These are phyloP conservation scores for Ailanthus altissimus DNA, from an alignment of 345 rosid species.

Conservation along the genomic window DNA sequence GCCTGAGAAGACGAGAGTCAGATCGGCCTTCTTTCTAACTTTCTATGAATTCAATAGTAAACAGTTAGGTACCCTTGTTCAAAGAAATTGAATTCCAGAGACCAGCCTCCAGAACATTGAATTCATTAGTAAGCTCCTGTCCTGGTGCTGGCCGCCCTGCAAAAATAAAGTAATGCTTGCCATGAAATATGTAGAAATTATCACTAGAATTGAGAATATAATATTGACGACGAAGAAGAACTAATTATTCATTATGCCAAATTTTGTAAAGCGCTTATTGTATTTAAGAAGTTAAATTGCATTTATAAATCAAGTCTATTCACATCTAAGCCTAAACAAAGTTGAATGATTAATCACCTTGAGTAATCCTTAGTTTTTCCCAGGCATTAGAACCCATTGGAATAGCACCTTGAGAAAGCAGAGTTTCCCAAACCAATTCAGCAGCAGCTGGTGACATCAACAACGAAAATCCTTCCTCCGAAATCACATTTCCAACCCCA, in stretches of 20 bases:
- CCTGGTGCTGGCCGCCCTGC: constrained; percentile 92
- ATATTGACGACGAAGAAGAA: too few species aligned
- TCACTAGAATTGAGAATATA: neutral
- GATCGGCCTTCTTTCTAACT: constrained; percentile 11
- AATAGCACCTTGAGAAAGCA: constrained; percentile 71
- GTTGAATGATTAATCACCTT: constrained; percentile 46
- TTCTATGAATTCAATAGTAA: constrained; percentile 10
- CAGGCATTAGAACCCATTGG: constrained; percentile 93
- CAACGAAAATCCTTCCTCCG: constrained; percentile 76
- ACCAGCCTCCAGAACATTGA: constrained; percentile 83
- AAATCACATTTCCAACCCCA: constrained; percentile 71
- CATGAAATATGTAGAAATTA: neutral
- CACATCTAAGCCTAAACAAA: neutral
- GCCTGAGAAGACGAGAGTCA: constrained; percentile 41
- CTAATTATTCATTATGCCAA: constrained; percentile 3
- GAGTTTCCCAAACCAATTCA: constrained; percentile 66
- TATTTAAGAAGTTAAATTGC: neutral
- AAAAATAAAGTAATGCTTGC: constrained; percentile 22
- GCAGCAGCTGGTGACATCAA: constrained; percentile 77
- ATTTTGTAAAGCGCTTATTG: neutral
- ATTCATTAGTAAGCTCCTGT: constrained; percentile 80
- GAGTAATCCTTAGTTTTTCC: constrained; percentile 82
- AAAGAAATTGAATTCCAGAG: constrained; percentile 86
- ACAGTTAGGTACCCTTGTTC: constrained; percentile 64
- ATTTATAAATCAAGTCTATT: neutral